Base-by-base conservation (phyloP, 352 stramenopile genomes). In the Globisporangium alternatum region DNA sequence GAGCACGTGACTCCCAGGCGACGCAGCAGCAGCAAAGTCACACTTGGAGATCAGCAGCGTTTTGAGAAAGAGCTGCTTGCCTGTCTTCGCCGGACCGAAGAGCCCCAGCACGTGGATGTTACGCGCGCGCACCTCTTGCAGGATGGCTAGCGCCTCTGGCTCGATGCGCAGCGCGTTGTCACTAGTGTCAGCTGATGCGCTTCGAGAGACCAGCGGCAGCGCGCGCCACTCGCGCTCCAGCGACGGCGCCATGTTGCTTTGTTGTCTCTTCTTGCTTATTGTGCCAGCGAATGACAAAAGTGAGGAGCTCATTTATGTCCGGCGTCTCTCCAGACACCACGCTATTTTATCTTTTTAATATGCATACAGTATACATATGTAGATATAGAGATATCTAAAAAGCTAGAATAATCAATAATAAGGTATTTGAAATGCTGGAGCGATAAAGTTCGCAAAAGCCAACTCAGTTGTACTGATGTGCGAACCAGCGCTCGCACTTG, bases 31-130 rank as follows among this genome's bases (percentile, higher is more conserved):
- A 5, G 41, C 51, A 69, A 81, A 73, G 37, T 71, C 62, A 33
- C 68, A 60, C 31, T 62, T 51, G 53, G 65, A 56, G 37, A 69
- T 60, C 7, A 90, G 65, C 37, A 88, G 33, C 44, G 78, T 81
- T 21, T 68, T 47, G 17, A 90, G 75, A 17, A 90, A 68, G 61
- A 90, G 61, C 1, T 67, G 67, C 51, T 85, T 85, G 62, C 71
- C 71, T 13, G 75, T 76, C 56, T 59, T 63, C 61, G 59, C 63
- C 8, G 73, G 69, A 9, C 80, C 77, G 8, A 73, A 81, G 35
- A 86, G 25, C 19, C 81, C 78, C 25, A 90, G 41, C 31, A 87
- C 70, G 31, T 75, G 72, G 3, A 89, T 35, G 7, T 65, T 60
- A 17, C 59, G 53, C 5, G 63, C 63, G 0, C 7, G 17, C 43